phyloP scores from a whole-genome alignment of 148 eudicot species.

The Silene conica region DNA sequence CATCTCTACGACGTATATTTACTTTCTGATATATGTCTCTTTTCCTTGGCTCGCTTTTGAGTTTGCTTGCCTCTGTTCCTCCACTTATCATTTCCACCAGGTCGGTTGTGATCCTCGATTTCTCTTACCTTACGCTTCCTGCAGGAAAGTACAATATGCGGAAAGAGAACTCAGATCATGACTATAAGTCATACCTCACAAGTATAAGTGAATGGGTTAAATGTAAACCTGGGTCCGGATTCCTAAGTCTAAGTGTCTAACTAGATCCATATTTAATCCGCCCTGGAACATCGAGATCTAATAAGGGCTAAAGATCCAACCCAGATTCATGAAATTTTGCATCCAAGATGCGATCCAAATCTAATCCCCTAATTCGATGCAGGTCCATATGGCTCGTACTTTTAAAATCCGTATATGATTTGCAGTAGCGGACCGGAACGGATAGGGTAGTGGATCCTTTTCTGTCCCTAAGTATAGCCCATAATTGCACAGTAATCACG shows the following conservation, averaged over 20 bases:
- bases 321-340: too few relatives aligned
- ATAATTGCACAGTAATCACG: neutral
- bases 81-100: conserved; percentile 76
- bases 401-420: too few relatives aligned
- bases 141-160: conserved; percentile 4
- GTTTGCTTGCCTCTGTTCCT: conserved; percentile 50
- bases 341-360: too few relatives aligned
- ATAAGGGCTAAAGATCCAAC: too few relatives aligned
- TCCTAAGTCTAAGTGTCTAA: neutral
- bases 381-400: too few relatives aligned
- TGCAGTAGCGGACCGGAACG: too few relatives aligned
- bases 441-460: neutral
- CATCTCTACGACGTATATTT: neutral
- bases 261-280: neutral
- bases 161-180: neutral
- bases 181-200: neutral
- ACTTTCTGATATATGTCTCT: conserved; percentile 34
- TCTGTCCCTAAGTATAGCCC: neutral
- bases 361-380: too few relatives aligned
- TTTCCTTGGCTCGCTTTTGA: conserved; percentile 47
- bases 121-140: conserved; percentile 95
- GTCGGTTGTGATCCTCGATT: conserved; percentile 61
- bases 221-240: neutral
- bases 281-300: neutral
- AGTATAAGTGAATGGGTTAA: neutral